These are phyloP conservation scores for Cordyceps tenuipes DNA, from an alignment of 2,329 filamentous ascomycete genomes.

Conservation along the genomic window DNA sequence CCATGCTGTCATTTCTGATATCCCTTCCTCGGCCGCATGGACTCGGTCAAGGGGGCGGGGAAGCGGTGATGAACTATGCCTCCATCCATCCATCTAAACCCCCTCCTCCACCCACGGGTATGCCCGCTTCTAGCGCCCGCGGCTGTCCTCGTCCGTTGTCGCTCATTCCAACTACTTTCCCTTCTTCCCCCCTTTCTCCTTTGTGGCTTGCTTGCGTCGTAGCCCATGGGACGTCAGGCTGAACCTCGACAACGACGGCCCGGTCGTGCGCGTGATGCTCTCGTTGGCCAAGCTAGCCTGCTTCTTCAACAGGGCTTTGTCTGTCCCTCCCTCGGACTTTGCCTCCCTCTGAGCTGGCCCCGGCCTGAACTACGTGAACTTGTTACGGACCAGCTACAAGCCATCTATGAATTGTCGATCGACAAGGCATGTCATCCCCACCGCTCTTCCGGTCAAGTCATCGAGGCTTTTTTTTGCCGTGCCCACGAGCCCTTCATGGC, in stretches of 20 bases:
- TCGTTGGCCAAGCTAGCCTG: background rate
- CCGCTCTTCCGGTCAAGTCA: no score
- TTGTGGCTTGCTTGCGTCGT: background rate
- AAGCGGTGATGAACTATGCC: background rate
- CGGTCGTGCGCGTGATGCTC: background rate
- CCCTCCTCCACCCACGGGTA: conserved; percentile 1
- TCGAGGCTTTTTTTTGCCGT: no score
- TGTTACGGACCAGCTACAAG: no score
- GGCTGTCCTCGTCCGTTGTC: conserved; percentile 1
- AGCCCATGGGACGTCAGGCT: background rate
- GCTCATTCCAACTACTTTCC: no score
- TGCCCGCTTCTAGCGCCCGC: conserved; percentile 7
- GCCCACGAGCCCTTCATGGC: no score
- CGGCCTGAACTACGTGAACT: no score
- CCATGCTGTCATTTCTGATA: conserved; percentile 5
- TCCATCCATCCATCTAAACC: background rate
- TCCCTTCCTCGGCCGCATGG: background rate
- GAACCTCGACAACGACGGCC: background rate
- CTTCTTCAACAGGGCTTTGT: no score
- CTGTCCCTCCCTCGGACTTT: background rate
- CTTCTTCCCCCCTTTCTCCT: background rate
- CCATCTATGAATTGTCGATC: no score
- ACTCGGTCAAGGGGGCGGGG: background rate
- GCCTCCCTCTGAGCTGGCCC: background rate
- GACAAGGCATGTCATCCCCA: no score